Base-by-base conservation (phyloP, 202 grass and related monocot species). In the Digitaria exilis region DNA sequence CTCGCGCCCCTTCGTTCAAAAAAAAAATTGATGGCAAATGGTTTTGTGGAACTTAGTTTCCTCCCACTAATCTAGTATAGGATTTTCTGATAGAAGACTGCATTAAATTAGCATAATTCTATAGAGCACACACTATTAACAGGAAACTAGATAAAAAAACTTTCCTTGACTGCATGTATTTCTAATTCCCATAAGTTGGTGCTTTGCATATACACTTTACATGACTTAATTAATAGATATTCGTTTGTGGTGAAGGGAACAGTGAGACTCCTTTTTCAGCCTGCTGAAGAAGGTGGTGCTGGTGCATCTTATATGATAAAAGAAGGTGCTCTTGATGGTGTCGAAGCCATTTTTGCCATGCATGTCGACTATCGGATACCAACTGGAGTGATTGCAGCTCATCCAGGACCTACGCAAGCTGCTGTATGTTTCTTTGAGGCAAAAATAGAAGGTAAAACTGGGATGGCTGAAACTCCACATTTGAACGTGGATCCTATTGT, bases 271-370 rank as follows among this genome's bases (percentile, higher is more conserved):
- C 68, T 95, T 87, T 95, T 98, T 74, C 96, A 98, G 85, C 96
- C 96, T 78, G 92, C 93, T 17, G 91, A 98, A 75, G 96, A 98
- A 68, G 91, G 93, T 77, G 96, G 91, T 88, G 96, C 96, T 17
- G 95, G 92, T 65, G 96, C 93, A 46, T 84, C 77, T 71, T 84
- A 95, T 81, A 92, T 98, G 96, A 92, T 95, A 84, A 85, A 91
- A 86, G 88, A 86, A 67, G 89, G 92, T 66, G 93, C 82, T 76
- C 73, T 98, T 16, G 78, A 92, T 88, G 85, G 83, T 26, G 78
- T 92, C 3, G 58, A 90, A 90, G 90, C 93, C 58, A 95, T 95
- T 54, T 98, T 98, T 73, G 87, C 52, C 16, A 92, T 98, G 89
- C 96, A 98, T 87, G 64, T 98, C 48, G 80, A 95, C 37, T 87